Evolutionary conservation across 1,284 basidiomycete species (phyloP).

Genomic region (Moesziomyces globuligerus): DNA sequence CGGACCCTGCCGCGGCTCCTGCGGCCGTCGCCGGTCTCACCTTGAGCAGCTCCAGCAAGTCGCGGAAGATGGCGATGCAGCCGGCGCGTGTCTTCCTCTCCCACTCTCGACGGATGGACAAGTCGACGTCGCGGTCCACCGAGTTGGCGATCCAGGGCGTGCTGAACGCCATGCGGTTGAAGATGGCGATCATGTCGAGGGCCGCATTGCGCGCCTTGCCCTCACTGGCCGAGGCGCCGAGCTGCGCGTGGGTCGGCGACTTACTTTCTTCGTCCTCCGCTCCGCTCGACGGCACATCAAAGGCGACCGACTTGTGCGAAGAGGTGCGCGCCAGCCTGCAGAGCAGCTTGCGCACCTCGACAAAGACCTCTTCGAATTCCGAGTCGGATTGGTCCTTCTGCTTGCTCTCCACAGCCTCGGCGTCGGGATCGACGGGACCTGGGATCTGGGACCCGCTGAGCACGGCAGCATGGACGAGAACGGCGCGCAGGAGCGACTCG

Average conservation of each 20-base stretch:
- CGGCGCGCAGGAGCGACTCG: constrained; percentile 43
- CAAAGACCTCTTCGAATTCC: constrained; percentile 50
- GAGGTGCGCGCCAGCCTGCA: constrained; percentile 38
- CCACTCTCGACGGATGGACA: constrained; percentile 30
- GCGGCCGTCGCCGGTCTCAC: constrained; percentile 8
- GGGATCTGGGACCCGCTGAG: constrained; percentile 47
- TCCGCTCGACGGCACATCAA: constrained; percentile 10
- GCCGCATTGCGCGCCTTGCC: constrained; percentile 49
- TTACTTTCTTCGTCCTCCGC: constrained; percentile 8
- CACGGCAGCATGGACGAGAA: constrained; percentile 61
- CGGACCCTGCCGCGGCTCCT: constrained; percentile 2
- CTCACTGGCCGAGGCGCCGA: constrained; percentile 12
- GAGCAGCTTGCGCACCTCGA: constrained; percentile 43
- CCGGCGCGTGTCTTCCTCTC: constrained; percentile 50
- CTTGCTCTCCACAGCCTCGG: constrained; percentile 16
- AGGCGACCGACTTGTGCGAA: constrained; percentile 18
- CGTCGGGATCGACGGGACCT: constrained; percentile 38
- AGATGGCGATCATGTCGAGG: constrained; percentile 61
- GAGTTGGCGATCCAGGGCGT: constrained; percentile 55
- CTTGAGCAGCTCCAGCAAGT: constrained; percentile 56
- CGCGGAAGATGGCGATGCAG: constrained; percentile 59
- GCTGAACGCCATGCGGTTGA: constrained; percentile 64
- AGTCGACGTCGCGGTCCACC: constrained; percentile 38
- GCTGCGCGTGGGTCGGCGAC: constrained; percentile 9
- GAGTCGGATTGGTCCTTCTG: constrained; percentile 8